Evolutionary conservation across 108 stramenopile species (phyloP).

Genomic region (Stephanodiscus minutulus): DNA sequence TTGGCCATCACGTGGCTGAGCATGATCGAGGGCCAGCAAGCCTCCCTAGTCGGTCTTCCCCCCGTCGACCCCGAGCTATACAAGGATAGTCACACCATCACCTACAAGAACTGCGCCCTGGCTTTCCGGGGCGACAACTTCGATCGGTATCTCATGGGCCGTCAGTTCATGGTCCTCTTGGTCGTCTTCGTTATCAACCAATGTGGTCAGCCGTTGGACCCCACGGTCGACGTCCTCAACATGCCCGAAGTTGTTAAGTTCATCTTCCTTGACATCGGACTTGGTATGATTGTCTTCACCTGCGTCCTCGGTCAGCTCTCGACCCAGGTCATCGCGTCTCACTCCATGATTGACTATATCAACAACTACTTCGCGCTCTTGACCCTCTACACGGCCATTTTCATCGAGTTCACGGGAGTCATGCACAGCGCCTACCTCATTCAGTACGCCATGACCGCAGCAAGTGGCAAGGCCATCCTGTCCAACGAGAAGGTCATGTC

Average conservation of each 20-base stretch:
- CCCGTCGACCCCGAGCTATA: slow-evolving; percentile 72
- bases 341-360: slow-evolving; percentile 86
- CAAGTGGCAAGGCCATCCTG: slow-evolving; percentile 67
- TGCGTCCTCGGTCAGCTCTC: slow-evolving; percentile 78
- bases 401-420: slow-evolving; percentile 64
- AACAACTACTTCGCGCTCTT: slow-evolving; percentile 81
- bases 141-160: slow-evolving; percentile 82
- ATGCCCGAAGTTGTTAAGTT: slow-evolving; percentile 56
- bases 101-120: slow-evolving; percentile 57
- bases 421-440: slow-evolving; percentile 73
- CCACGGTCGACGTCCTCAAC: slow-evolving; percentile 56
- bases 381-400: slow-evolving; percentile 60
- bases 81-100: slow-evolving; percentile 69
- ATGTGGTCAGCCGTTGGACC: slow-evolving; percentile 63
- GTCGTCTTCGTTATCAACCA: slow-evolving; percentile 74
- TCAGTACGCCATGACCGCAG: slow-evolving; percentile 46
- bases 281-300: slow-evolving; percentile 80
- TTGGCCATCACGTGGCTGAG: slow-evolving; percentile 62
- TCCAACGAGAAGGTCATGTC: slow-evolving; percentile 66
- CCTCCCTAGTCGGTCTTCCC: slow-evolving; percentile 71
- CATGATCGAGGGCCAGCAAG: slow-evolving; percentile 79
- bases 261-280: slow-evolving; percentile 75
- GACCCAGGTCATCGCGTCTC: slow-evolving; percentile 79
- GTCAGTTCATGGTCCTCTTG: slow-evolving; percentile 89
- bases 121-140: slow-evolving; percentile 86